Percentiles rank a stretch among this genome's conserved stretches.
These are phyloP conservation scores for Pterocarpus santalinus DNA, from an alignment of 306 rosid species.

Conservation along the genomic window DNA sequence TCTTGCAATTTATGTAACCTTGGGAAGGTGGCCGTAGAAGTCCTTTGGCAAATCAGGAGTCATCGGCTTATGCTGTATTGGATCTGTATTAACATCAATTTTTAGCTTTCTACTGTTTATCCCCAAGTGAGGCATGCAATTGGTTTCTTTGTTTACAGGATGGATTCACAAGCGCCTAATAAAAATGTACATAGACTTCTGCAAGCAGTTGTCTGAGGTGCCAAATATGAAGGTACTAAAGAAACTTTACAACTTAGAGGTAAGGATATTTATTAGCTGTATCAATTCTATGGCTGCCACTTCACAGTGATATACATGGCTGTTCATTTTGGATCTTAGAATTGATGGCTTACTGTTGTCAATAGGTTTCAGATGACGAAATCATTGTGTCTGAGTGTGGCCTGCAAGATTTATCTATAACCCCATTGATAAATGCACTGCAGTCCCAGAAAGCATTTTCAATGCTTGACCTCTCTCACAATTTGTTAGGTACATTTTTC, in stretches of 20 bases:
- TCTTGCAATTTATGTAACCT: conserved; percentile 37
- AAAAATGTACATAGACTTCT: conserved; percentile 75
- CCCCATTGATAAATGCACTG: conserved; percentile 84
- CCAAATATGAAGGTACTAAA: conserved; percentile 81
- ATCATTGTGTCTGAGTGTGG: conserved; percentile 82
- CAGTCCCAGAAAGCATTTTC: conserved; percentile 74
- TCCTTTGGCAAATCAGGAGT: conserved; percentile 28
- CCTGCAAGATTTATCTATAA: conserved; percentile 87
- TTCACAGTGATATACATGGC: neutral
- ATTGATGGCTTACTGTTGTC: conserved; percentile 34
- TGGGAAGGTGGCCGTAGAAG: conserved; percentile 17
- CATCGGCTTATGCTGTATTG: conserved; percentile 33
- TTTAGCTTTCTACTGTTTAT: conserved; percentile 26
- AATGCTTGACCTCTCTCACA: conserved; percentile 93
- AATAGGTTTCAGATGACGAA: conserved; percentile 91
- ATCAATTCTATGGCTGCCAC: conserved; percentile 6
- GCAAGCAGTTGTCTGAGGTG: conserved; percentile 75
- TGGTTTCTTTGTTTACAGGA: conserved; percentile 56
- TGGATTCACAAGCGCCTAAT: conserved; percentile 91
- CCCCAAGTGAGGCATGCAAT: conserved; percentile 29
- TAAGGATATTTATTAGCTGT: conserved; percentile 47
- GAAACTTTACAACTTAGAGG: conserved; percentile 92
- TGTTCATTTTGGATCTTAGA: conserved; percentile 25
- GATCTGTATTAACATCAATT: conserved; percentile 32
- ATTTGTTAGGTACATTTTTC: conserved; percentile 70